These are phyloP conservation scores for Botrytis squamosa DNA, from an alignment of 2,329 filamentous ascomycete species.

Conservation along the genomic window DNA sequence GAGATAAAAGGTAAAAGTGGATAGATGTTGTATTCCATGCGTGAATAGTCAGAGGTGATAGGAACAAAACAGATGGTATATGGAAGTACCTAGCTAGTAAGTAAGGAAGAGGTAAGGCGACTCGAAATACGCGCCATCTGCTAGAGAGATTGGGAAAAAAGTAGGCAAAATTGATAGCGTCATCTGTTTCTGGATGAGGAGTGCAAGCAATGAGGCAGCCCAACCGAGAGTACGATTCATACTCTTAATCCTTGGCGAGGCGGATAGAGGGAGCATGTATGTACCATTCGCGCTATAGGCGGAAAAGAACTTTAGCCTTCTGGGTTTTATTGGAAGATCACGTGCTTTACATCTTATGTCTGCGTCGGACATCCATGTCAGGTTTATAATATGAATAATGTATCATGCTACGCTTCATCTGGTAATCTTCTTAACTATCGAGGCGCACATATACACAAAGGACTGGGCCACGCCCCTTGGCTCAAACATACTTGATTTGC, in stretches of 20 bases:
- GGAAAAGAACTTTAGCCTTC: background rate
- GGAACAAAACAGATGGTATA: background rate
- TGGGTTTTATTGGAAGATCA: background rate
- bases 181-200: background rate
- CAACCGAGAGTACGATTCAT: background rate
- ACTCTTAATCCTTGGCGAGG: background rate
- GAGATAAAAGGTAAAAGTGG: constrained; percentile 9
- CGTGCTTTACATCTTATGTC: background rate
- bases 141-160: background rate
- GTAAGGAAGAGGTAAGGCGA: background rate
- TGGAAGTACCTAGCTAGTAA: background rate
- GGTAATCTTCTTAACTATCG: background rate
- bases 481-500: background rate
- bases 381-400: background rate
- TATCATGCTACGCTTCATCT: background rate
- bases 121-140: background rate
- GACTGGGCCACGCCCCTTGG: background rate
- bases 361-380: background rate
- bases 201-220: background rate
- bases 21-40: background rate
- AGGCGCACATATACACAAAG: background rate
- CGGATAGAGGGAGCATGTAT: background rate
- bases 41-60: background rate
- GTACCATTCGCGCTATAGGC: background rate
- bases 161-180: background rate